A percentile compares a stretch with the other conserved stretches of the same genome.
Conservation (phyloP, 108 stramenopile species). For the Cylindrotheca fusiformis region DNA sequence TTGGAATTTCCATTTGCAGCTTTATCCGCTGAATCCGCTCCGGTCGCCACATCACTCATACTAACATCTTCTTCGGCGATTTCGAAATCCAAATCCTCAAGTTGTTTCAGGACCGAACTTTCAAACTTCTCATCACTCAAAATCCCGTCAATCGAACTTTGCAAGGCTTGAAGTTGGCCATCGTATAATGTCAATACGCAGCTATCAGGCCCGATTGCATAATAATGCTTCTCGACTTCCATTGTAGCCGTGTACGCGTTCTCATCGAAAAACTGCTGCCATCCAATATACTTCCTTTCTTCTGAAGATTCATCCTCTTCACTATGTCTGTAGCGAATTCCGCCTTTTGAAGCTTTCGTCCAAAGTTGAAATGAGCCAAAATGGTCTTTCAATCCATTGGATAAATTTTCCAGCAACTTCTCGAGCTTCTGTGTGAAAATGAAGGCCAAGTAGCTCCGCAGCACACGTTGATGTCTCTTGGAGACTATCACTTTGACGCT, state of each 20-base stretch:
- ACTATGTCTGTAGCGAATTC: slow-evolving; percentile 44
- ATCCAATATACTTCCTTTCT: slow-evolving; percentile 45
- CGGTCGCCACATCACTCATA: slow-evolving; percentile 12
- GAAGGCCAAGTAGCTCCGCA: slow-evolving; percentile 65
- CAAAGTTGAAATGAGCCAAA: slow-evolving; percentile 69
- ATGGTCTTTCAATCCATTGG: slow-evolving; percentile 74
- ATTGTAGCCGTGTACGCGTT: slow-evolving; percentile 73
- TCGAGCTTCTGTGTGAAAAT: slow-evolving; percentile 70
- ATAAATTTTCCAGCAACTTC: slow-evolving; percentile 71
- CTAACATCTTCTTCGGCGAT: slow-evolving; percentile 23
- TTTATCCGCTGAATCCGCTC: neutral
- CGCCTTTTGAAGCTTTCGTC: slow-evolving; percentile 74
- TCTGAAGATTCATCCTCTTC: slow-evolving; percentile 37
- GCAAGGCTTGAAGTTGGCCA: slow-evolving; percentile 75
- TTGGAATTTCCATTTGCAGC: neutral
- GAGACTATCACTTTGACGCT: slow-evolving; percentile 32
- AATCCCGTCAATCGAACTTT: slow-evolving; percentile 60
- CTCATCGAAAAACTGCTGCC: slow-evolving; percentile 82
- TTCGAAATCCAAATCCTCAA: slow-evolving; percentile 61
- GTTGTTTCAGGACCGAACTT: slow-evolving; percentile 43
- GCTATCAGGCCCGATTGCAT: slow-evolving; percentile 77
- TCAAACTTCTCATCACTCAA: slow-evolving; percentile 47
- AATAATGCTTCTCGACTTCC: slow-evolving; percentile 82
- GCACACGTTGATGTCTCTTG: slow-evolving; percentile 45
- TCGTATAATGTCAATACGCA: slow-evolving; percentile 82